Percentiles rank a stretch among this genome's conserved stretches.
phyloP scores from a whole-genome alignment of 1,139 yeast genomes.

The Martiniozyma asiatica region DNA sequence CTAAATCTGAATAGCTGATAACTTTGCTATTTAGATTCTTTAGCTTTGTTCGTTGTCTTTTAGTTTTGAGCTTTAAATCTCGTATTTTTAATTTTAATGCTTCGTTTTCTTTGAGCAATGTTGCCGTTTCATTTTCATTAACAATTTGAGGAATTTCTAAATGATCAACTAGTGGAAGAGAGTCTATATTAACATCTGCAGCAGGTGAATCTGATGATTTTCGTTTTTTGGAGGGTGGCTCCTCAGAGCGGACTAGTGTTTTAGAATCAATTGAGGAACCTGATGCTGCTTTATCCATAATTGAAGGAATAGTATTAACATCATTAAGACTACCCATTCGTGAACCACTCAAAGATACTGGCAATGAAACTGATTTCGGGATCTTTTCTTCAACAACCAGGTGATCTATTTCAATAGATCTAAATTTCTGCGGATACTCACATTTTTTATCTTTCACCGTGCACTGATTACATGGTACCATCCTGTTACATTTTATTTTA shows the following conservation, averaged over 20 bases:
- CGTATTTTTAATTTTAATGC: constrained; percentile 15
- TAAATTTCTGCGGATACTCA: constrained; percentile 21
- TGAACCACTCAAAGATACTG: neutral
- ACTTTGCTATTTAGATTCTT: constrained; percentile 2
- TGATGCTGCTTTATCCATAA: neutral
- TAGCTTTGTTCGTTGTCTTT: constrained; percentile 12
- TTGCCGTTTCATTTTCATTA: constrained; percentile 6
- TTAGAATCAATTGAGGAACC: neutral
- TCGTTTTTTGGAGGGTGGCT: too few species aligned
- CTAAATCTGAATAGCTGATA: constrained; percentile 1
- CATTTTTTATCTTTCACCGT: constrained; percentile 15
- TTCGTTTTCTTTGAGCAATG: constrained; percentile 19
- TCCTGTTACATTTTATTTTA: constrained; percentile 22
- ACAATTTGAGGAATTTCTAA: neutral
- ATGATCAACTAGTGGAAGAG: neutral
- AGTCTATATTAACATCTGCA: too few species aligned
- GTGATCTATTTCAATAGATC: constrained; percentile 21
- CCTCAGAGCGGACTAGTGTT: too few species aligned
- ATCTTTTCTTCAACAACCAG: constrained; percentile 12
- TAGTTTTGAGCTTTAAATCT: constrained; percentile 13
- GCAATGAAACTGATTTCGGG: neutral
- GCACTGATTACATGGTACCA: constrained; percentile 22
- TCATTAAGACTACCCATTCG: neutral
- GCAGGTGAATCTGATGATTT: too few species aligned
- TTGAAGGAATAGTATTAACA: neutral